Evolutionary conservation across 352 stramenopile species (phyloP), one percentile per base, ranked within the genome.

Genomic region (Hyaloperonospora brassicae): DNA sequence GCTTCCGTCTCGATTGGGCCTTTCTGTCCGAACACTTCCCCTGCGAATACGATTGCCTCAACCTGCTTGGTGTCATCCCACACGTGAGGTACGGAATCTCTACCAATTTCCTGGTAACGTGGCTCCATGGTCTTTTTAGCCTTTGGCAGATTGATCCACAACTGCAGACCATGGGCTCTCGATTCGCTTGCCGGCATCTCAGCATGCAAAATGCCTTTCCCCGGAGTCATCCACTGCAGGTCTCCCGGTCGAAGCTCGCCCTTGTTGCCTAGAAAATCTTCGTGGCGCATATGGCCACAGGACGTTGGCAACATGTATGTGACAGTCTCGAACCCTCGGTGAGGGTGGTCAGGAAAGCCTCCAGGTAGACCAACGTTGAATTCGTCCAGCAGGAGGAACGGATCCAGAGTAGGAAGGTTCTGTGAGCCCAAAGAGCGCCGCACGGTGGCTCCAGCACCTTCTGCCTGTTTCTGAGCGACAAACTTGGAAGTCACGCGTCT

Each of bases 291-390:
- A 21, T 80, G 73, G 25, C 91, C 89, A 47, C 86, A 71, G 4
- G 68, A 77, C 0, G 59, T 68, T 23, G 72, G 72, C 9, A 97
- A 58, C 66, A 93, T 76, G 65, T 96, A 96, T 21, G 91, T 97
- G 0, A 97, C 70, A 1, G 88, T 97, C 47, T 96, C 74, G 53
- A 97, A 97, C 21, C 91, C 91, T 45, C 86, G 64, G 67, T 97
- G 91, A 21, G 87, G 86, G 72, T 97, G 91, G 30, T 88, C 69
- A 1, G 89, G 82, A 72, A 96, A 97, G 1, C 89, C 89, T 25
- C 89, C 84, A 1, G 86, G 70, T 0, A 80, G 41, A 0, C 61
- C 72, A 6, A 73, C 59, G 51, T 77, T 65, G 59, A 79, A 79
- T 40, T 85, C 74, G 48, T 83, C 72, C 21, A 85, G 55, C 74